These are phyloP conservation scores for Angophora floribunda DNA, from an alignment of 345 rosid species.

Conservation along the genomic window DNA sequence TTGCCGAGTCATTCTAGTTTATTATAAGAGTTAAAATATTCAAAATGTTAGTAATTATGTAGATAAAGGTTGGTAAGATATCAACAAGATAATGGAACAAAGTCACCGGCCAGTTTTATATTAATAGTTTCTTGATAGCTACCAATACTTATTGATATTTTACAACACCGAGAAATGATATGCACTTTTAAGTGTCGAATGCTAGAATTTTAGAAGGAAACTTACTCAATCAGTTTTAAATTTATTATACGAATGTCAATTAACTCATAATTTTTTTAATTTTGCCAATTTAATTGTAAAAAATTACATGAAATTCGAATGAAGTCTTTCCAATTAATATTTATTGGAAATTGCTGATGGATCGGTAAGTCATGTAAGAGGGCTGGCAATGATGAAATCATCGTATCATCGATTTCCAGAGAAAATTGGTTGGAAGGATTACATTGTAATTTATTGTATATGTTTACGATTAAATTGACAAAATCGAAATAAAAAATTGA, in stretches of 20 bases:
- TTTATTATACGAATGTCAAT: background rate
- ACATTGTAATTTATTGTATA: background rate
- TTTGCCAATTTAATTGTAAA: background rate
- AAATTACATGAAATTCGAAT: background rate
- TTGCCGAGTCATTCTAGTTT: background rate
- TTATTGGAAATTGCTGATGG: accelerated
- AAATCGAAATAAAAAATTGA: background rate
- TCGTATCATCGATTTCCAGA: accelerated
- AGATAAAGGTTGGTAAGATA: background rate
- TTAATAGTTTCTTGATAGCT: background rate
- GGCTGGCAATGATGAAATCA: accelerated
- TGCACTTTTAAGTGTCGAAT: background rate
- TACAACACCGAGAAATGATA: background rate
- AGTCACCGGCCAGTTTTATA: background rate
- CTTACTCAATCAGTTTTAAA: background rate
- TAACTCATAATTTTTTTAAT: background rate
- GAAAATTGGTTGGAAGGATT: background rate
- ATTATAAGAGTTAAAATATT: background rate
- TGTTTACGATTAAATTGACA: accelerated
- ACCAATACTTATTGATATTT: background rate
- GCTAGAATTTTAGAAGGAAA: background rate
- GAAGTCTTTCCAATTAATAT: background rate
- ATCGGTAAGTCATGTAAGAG: background rate
- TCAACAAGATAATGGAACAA: background rate
- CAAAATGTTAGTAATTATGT: background rate